A percentile compares a stretch with the other conserved stretches of the same genome.
Conservation (phyloP, 164 flowering plant genomes). For the Amborella trichopoda region DNA sequence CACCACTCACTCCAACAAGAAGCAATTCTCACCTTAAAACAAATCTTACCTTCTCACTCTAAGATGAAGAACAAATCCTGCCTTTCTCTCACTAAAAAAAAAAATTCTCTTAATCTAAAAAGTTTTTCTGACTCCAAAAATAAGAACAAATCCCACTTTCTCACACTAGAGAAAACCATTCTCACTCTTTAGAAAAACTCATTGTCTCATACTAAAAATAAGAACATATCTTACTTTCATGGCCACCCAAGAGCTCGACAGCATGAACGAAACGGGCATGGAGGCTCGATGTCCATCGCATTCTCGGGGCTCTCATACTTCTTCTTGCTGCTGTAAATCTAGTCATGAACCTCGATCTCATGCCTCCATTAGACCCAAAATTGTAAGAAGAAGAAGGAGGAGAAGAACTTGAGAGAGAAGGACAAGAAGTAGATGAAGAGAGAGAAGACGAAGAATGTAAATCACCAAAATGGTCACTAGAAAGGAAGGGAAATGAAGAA, state of each 20-base stretch:
- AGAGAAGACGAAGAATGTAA: no score
- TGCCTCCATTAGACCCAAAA: conserved; percentile 25
- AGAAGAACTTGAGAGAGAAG: conserved; percentile 12
- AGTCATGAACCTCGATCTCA: conserved; percentile 61
- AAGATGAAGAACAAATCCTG: no score
- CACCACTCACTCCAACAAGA: no score
- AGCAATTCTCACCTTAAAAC: no score
- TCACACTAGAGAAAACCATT: no score
- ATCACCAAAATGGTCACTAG: neutral
- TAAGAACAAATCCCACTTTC: no score
- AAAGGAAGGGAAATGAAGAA: conserved; percentile 25
- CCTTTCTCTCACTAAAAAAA: no score
- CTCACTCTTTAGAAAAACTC: no score
- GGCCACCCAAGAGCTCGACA: conserved; percentile 96
- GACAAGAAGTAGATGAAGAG: conserved; percentile 10
- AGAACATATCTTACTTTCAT: conserved; percentile 58
- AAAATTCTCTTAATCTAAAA: no score
- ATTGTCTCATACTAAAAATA: no score
- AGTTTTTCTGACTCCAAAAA: no score
- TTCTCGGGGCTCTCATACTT: conserved; percentile 86
- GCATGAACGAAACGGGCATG: conserved; percentile 97
- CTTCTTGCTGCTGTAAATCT: conserved; percentile 67
- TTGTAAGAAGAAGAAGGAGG: neutral
- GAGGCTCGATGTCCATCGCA: conserved; percentile 95
- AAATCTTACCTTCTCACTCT: no score